A percentile compares a stretch with the other conserved stretches of the same genome.
phyloP scores from a whole-genome alignment of 2,329 filamentous ascomycete species.

The Aspergillus sp. region DNA sequence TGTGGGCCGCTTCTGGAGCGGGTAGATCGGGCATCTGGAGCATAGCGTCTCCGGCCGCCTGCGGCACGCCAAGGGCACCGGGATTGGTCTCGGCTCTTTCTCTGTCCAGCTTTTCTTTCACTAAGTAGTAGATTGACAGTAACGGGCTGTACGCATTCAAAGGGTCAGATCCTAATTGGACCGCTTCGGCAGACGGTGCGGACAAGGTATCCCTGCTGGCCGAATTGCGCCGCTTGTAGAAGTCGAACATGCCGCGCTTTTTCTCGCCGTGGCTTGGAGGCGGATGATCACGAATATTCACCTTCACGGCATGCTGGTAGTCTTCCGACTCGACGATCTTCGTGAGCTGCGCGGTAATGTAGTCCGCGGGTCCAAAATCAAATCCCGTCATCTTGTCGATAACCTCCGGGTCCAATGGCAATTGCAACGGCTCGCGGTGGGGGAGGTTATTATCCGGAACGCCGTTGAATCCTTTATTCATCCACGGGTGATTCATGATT shows the following conservation, averaged over 20 bases:
- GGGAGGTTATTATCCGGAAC: constrained; percentile 90
- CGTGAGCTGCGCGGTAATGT: constrained; percentile 77
- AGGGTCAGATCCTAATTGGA: constrained; percentile 80
- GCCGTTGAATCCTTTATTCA: constrained; percentile 83
- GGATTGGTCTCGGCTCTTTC: constrained; percentile 64
- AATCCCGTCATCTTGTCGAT: constrained; percentile 96
- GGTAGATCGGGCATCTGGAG: constrained; percentile 71
- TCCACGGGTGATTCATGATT: constrained; percentile 94
- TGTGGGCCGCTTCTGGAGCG: constrained; percentile 82
- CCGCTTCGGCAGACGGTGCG: constrained; percentile 79
- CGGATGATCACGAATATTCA: constrained; percentile 66
- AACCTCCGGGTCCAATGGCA: constrained; percentile 79
- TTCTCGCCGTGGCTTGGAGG: constrained; percentile 67
- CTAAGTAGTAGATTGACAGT: constrained; percentile 91
- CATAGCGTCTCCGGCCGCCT: constrained; percentile 55
- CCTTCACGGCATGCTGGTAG: constrained; percentile 79
- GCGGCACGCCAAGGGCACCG: constrained; percentile 58
- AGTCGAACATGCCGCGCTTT: constrained; percentile 88
- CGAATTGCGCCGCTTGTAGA: constrained; percentile 93
- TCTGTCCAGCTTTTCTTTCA: constrained; percentile 88
- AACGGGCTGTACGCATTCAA: constrained; percentile 91
- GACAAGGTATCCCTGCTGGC: constrained; percentile 83
- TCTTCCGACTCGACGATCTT: constrained; percentile 91
- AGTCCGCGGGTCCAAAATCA: constrained; percentile 86
- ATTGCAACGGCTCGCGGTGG: constrained; percentile 74